phyloP scores from a whole-genome alignment of 768 basidiomycete genomes.

The Xerocomus spinulosus region DNA sequence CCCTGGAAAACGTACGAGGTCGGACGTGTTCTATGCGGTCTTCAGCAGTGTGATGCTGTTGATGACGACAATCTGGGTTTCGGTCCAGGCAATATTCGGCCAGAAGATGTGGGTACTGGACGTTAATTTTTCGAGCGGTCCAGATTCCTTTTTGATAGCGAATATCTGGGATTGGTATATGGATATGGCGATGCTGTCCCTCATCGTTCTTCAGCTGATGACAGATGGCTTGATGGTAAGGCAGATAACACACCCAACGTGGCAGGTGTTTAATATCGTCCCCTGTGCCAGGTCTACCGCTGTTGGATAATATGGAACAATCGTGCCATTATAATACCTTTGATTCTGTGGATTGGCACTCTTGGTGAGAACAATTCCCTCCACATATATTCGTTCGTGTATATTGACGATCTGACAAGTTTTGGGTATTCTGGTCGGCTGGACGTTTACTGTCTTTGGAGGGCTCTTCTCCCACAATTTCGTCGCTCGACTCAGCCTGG shows the following conservation, averaged over 20 bases:
- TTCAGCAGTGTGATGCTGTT: slow-evolving; percentile 20
- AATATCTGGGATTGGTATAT: slow-evolving; percentile 12
- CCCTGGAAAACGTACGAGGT: background rate
- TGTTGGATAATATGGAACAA: slow-evolving; percentile 32
- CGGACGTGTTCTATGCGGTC: slow-evolving; percentile 9
- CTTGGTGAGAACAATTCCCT: slow-evolving; percentile 8
- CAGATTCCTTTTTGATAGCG: slow-evolving; percentile 8
- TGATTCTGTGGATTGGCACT: slow-evolving; percentile 7
- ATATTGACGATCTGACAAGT: background rate
- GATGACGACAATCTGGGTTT: slow-evolving; percentile 28
- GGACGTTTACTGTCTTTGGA: background rate
- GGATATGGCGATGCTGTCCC: slow-evolving; percentile 17
- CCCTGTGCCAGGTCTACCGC: slow-evolving; percentile 32
- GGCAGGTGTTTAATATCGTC: background rate
- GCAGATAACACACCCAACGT: slow-evolving; percentile 2
- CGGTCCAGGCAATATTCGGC: slow-evolving; percentile 10
- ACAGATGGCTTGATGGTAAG: slow-evolving; percentile 24
- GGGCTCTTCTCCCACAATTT: background rate
- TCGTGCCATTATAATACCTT: slow-evolving; percentile 3
- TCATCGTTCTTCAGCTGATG: slow-evolving; percentile 27
- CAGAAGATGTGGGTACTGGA: slow-evolving; percentile 30
- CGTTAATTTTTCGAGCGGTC: slow-evolving; percentile 27
- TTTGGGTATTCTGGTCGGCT: slow-evolving; percentile 1
- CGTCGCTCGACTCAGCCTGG: background rate
- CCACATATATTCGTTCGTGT: background rate